Percentiles rank a stretch among this genome's conserved stretches.
These are phyloP conservation scores for Massariosphaeria phaeospora DNA, from an alignment of 495 filamentous ascomycete genomes.

Conservation along the genomic window DNA sequence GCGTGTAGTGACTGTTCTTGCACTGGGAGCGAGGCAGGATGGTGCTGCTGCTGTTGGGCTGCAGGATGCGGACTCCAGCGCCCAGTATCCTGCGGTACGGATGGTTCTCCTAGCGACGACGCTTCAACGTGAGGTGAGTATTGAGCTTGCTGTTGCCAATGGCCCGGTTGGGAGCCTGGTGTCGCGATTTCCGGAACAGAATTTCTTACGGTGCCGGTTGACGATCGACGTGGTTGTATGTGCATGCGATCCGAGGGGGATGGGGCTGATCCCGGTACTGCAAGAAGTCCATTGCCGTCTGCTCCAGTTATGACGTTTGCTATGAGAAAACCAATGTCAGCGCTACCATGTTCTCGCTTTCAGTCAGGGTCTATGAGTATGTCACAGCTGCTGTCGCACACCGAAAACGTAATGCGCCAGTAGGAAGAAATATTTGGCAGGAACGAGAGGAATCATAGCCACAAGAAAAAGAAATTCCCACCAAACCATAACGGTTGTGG, in stretches of 20 bases:
- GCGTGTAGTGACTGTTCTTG: conserved; percentile 20
- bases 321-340: conserved; percentile 10
- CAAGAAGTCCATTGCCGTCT: conserved; percentile 15
- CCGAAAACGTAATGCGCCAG: conserved; percentile 11
- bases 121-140: conserved; percentile 26
- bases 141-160: conserved; percentile 30
- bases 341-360: background rate
- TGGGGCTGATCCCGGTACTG: conserved; percentile 19
- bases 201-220: conserved; percentile 22
- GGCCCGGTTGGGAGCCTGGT: conserved; percentile 26
- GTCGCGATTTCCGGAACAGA: conserved; percentile 22
- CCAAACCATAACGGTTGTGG: conserved; percentile 12
- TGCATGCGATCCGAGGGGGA: conserved; percentile 30
- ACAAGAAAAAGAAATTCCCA: background rate
- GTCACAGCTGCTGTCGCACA: conserved; percentile 17
- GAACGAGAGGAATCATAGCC: conserved; percentile 2
- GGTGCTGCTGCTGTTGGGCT: conserved; percentile 23
- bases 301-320: conserved; percentile 19
- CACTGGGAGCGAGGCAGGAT: conserved; percentile 9
- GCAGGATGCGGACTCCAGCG: conserved; percentile 28
- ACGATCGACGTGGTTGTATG: conserved; percentile 27
- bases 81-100: conserved; percentile 9
- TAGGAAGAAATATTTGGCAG: background rate
- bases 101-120: conserved; percentile 13
- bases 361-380: background rate